A percentile compares a stretch with the other conserved stretches of the same genome.
phyloP scores from a whole-genome alignment of 163 green algal genomes.

The Chlamydomonas reinhardtii region DNA sequence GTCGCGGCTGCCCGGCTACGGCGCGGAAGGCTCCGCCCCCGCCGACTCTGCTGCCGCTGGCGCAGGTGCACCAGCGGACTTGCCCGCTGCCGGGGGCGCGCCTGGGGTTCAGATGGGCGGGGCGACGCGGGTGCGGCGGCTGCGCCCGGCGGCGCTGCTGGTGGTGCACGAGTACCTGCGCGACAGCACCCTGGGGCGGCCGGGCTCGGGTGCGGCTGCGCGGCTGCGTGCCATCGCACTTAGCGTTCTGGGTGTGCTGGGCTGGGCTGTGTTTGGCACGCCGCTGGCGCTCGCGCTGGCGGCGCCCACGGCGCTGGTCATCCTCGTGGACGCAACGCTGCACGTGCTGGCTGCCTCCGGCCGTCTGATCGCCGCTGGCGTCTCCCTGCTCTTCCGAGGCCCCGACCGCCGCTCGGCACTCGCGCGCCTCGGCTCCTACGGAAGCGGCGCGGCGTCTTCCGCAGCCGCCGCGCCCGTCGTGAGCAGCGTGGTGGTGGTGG shows the following conservation, averaged over 20 bases:
- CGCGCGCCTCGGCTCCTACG: background rate
- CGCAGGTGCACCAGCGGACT: too few relatives aligned
- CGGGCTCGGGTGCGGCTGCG: background rate
- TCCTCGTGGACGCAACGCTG: background rate
- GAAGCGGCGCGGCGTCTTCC: background rate
- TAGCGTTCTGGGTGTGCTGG: background rate
- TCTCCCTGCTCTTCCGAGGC: too few relatives aligned
- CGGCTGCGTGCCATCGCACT: background rate
- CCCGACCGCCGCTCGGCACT: too few relatives aligned
- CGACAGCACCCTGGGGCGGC: background rate
- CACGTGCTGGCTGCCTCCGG: too few relatives aligned
- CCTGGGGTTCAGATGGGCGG: background rate
- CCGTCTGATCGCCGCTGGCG: too few relatives aligned
- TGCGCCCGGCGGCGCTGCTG: background rate
- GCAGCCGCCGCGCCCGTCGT: background rate
- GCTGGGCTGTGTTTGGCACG: background rate
- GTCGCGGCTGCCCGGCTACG: background rate
- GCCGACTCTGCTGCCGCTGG: too few relatives aligned
- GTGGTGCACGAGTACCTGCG: slow-evolving; percentile 34
- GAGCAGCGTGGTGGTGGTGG: background rate
- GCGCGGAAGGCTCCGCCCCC: background rate
- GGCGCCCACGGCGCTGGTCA: background rate
- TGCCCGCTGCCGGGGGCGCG: too few relatives aligned
- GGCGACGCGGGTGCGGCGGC: background rate
- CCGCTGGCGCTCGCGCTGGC: background rate